Evolutionary conservation across 768 basidiomycete species (phyloP).

Genomic region (Leccinum truebloodii): DNA sequence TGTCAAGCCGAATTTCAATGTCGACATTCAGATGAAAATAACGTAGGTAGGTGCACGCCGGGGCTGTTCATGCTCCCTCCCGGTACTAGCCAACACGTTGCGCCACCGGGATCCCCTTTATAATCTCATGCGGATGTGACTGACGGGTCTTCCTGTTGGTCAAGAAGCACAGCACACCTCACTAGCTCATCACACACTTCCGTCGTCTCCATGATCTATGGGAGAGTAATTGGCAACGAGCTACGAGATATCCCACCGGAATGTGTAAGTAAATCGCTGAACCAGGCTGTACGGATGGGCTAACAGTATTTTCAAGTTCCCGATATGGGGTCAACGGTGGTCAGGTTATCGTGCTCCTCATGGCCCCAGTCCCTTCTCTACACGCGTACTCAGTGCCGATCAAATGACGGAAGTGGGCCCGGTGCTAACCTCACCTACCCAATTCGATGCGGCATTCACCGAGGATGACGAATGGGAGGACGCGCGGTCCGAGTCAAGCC

Average conservation of each 20-base stretch:
- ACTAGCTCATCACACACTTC: constrained; percentile 18
- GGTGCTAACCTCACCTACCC: constrained; percentile 22
- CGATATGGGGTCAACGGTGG: constrained; percentile 37
- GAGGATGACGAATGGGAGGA: constrained; percentile 25
- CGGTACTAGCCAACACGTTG: constrained; percentile 26
- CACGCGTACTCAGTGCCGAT: constrained; percentile 19
- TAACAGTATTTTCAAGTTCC: constrained; percentile 25
- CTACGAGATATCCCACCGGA: constrained; percentile 32
- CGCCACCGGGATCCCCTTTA: constrained; percentile 22
- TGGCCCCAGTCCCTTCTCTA: constrained; percentile 30
- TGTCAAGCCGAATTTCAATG: constrained; percentile 18
- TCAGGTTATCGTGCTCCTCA: constrained; percentile 21
- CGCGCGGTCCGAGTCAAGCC: constrained; percentile 15
- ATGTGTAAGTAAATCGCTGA: constrained; percentile 23
- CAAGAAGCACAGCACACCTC: constrained; percentile 17
- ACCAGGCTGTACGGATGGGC: background rate
- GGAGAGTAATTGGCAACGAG: constrained; percentile 33
- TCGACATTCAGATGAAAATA: constrained; percentile 19
- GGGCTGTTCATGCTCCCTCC: constrained; percentile 28
- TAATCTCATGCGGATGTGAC: constrained; percentile 24
- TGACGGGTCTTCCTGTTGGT: constrained; percentile 15
- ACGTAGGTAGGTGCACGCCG: constrained; percentile 15
- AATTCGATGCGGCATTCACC: constrained; percentile 17
- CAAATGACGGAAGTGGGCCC: constrained; percentile 25
- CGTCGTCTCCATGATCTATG: constrained; percentile 24